Evolutionary conservation across 306 rosid genomes (phyloP).

Genomic region (Medicago arabica): DNA sequence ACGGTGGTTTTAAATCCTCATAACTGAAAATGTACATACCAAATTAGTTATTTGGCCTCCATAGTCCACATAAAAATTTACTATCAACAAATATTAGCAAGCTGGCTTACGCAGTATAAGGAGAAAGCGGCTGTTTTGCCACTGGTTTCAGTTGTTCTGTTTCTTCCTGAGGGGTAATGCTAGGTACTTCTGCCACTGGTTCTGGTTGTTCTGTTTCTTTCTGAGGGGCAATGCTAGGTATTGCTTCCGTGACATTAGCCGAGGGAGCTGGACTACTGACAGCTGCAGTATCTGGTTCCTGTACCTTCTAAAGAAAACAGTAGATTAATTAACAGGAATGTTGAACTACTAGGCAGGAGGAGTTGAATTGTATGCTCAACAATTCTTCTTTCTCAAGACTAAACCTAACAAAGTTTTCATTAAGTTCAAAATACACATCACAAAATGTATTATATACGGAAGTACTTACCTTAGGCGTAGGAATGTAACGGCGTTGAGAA

Average conservation of each 20-base stretch:
- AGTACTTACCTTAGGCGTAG: constrained; percentile 63
- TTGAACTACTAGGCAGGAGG: no score
- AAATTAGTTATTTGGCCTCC: constrained; percentile 20
- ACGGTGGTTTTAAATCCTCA: constrained; percentile 57
- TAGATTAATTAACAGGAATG: no score
- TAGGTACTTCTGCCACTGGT: constrained; percentile 49
- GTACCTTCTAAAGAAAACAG: constrained; percentile 35
- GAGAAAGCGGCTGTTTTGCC: constrained; percentile 59
- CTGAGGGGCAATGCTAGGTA: constrained; percentile 48
- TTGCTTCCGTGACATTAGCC: constrained; percentile 41
- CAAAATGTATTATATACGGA: constrained; percentile 17
- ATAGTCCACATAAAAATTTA: neutral
- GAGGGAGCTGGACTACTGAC: constrained; percentile 47
- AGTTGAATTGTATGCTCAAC: no score
- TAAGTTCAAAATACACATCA: neutral
- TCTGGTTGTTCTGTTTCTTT: constrained; percentile 49
- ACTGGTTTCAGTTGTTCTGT: constrained; percentile 32
- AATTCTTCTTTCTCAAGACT: no score
- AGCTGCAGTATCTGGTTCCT: constrained; percentile 54
- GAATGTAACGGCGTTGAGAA: constrained; percentile 61
- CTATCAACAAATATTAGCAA: constrained; percentile 16
- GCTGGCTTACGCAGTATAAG: constrained; percentile 65
- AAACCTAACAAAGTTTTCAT: constrained; percentile 6
- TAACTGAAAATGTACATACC: constrained; percentile 46
- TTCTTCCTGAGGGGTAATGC: constrained; percentile 46